Evolutionary conservation across 352 stramenopile species (phyloP).

Genomic region (Globisporangium yorkense): DNA sequence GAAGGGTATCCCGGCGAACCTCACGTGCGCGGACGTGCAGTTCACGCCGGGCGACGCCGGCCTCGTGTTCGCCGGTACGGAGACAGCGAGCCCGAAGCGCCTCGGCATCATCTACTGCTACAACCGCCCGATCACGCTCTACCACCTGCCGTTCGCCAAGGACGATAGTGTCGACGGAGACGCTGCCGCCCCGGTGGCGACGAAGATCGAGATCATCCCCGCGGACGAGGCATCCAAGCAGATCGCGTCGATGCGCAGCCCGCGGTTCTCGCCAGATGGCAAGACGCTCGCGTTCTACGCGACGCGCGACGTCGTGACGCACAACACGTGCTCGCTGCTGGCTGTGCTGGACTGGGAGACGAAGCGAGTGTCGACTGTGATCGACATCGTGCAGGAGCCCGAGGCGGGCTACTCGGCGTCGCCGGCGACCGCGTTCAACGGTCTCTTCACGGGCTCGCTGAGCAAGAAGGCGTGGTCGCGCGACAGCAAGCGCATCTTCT

Average conservation of each 20-base stretch:
- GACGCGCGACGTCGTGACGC: conserved; percentile 59
- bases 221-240: conserved; percentile 27
- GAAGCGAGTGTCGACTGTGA: conserved; percentile 49
- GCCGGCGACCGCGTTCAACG: conserved; percentile 56
- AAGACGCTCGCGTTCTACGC: conserved; percentile 61
- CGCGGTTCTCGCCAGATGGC: conserved; percentile 64
- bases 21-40: conserved; percentile 60
- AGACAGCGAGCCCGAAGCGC: conserved; percentile 45
- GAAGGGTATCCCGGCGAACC: conserved; percentile 39
- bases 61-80: conserved; percentile 61
- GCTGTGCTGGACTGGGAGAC: conserved; percentile 56
- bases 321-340: conserved; percentile 72
- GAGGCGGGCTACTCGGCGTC: conserved; percentile 21
- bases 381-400: conserved; percentile 59
- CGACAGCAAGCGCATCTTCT: conserved; percentile 53
- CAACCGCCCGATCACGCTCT: conserved; percentile 69
- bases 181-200: conserved; percentile 15
- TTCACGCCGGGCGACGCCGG: conserved; percentile 53
- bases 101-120: conserved; percentile 86
- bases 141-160: conserved; percentile 29
- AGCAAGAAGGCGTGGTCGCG: conserved; percentile 45
- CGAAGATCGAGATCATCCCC: conserved; percentile 32
- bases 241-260: conserved; percentile 49
- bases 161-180: conserved; percentile 12
- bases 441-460: conserved; percentile 56